Evolutionary conservation across 768 basidiomycete genomes (phyloP).

Genomic region (Suillus placidus): DNA sequence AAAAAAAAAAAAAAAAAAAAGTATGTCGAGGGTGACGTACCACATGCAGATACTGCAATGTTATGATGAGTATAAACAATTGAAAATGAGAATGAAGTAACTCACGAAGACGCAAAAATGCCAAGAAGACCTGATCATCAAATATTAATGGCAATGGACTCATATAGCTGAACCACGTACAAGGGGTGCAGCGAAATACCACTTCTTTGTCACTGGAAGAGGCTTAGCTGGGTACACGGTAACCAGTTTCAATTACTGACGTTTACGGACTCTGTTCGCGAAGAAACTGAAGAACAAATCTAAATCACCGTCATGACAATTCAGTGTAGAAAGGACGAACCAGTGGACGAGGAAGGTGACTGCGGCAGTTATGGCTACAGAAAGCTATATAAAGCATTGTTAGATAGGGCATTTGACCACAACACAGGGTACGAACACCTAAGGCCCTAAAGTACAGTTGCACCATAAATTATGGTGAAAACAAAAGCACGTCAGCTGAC

Average conservation of each 20-base stretch:
- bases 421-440: constrained; percentile 19
- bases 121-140: constrained; percentile 28
- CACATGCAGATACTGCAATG: constrained; percentile 30
- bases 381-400: constrained; percentile 22
- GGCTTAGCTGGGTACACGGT: constrained; percentile 5
- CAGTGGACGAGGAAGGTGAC: constrained; percentile 39
- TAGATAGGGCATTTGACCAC: neutral
- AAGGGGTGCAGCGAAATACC: constrained; percentile 34
- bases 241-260: constrained; percentile 19
- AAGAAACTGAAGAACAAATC: constrained; percentile 27
- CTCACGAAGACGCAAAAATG: constrained; percentile 37
- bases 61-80: neutral
- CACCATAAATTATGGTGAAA: neutral
- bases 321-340: constrained; percentile 14
- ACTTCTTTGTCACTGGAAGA: constrained; percentile 33
- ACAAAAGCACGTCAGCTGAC: neutral
- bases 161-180: constrained; percentile 15
- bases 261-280: constrained; percentile 37
- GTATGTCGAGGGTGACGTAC: constrained; percentile 18
- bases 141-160: neutral
- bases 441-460: constrained; percentile 21
- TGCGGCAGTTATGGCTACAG: constrained; percentile 33
- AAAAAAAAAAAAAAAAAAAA: neutral
- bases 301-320: neutral
- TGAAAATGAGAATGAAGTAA: neutral